Base-by-base conservation (phyloP, 2,329 filamentous ascomycete species). In the Botrytis hyacinthi region DNA sequence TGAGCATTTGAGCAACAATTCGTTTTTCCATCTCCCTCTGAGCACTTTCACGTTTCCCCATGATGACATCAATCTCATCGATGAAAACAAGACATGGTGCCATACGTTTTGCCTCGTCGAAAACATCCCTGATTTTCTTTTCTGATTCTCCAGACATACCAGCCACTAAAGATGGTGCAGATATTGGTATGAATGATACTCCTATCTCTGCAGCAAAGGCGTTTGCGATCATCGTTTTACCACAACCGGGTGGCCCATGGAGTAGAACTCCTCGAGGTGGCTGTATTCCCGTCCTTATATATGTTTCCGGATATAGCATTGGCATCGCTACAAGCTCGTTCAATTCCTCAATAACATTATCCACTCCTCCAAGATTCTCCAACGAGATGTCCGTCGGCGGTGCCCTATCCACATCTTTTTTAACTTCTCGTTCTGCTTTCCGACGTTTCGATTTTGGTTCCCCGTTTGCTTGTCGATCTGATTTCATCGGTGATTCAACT, bases 41-140 rank as follows among this genome's bases (percentile, higher is more conserved):
- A 1, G 92, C 90, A 72, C 89, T 93, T 76, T 97, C 93, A 73
- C 92, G 87, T 81, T 97, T 97, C 0, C 93, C 93, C 68, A 94
- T 93, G 78, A 98, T 96, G 6, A 92, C 91, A 82, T 99, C 95
- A 70, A 98, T 93, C 78, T 97, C 92, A 77, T 97, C 94, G 73
- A 98, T 92, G 79, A 98, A 97, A 7, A 99, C 87, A 8, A 99
- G 86, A 79, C 94, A 97, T 0, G 96, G 96, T 0, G 95, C 95
- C 54, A 95, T 87, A 72, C 89, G 88, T 81, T 93, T 93, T 0
- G 96, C 96, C 79, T 96, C 93, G 20, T 98, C 95, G 75, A 97
- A 97, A 66, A 94, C 87, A 76, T 95, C 93, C 51, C 93, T 87
- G 42, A 97, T 89, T 74, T 94, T 93, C 84, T 95, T 95, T 82